phyloP scores from a whole-genome alignment of 2,329 filamentous ascomycete species.

The Aspergillus hortae region DNA sequence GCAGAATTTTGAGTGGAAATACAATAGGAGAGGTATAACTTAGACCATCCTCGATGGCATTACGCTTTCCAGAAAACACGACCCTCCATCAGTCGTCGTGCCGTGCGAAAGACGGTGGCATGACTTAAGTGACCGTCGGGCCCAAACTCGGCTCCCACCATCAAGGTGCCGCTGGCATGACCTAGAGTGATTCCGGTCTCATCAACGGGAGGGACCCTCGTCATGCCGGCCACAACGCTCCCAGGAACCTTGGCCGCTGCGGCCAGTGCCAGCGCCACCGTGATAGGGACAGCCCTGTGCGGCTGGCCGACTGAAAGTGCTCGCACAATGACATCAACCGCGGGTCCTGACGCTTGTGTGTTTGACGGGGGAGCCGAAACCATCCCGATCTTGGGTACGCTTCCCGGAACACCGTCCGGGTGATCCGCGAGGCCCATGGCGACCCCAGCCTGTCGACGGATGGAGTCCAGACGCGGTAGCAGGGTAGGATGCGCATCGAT shows the following conservation, averaged over 20 bases:
- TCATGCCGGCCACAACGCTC: conserved; percentile 35
- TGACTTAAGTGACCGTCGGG: conserved; percentile 29
- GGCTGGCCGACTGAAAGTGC: conserved; percentile 55
- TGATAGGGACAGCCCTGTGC: conserved; percentile 56
- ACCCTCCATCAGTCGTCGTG: conserved; percentile 48
- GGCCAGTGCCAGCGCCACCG: conserved; percentile 51
- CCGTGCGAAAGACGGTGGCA: conserved; percentile 48
- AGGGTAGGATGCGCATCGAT: conserved; percentile 48
- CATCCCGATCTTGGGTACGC: conserved; percentile 61
- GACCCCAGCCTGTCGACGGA: conserved; percentile 56
- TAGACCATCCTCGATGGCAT: neutral
- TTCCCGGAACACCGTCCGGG: conserved; percentile 48
- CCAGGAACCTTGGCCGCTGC: conserved; percentile 47
- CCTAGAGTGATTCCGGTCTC: conserved; percentile 39
- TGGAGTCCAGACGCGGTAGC: conserved; percentile 49
- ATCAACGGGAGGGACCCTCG: conserved; percentile 21
- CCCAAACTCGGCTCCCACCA: conserved; percentile 42
- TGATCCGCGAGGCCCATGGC: conserved; percentile 58
- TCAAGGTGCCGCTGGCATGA: conserved; percentile 47
- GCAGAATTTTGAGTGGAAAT: neutral
- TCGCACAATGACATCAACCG: conserved; percentile 43
- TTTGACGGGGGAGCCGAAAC: conserved; percentile 36
- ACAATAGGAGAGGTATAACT: neutral
- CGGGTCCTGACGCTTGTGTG: conserved; percentile 6
- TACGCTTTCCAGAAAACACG: conserved; percentile 38